Base-by-base conservation (phyloP, 1,139 yeast genomes). In the Kodamaea fungicola region DNA sequence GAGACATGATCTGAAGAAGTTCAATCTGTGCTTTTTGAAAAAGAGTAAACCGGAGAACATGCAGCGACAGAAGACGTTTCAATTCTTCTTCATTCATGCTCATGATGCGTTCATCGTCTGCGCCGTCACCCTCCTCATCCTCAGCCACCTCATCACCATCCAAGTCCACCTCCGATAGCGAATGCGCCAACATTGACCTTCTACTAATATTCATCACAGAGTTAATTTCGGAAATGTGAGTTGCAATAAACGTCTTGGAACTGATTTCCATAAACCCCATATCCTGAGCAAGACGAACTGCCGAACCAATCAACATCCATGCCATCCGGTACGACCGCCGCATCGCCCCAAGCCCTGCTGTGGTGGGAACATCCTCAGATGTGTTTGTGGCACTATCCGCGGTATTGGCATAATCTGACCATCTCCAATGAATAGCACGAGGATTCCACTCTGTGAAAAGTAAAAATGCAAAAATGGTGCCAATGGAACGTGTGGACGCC, bases 381-480 rank as follows among this genome's bases (percentile, higher is more conserved):
- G 32, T 22, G 30, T 28, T 27, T 24, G 22, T 19, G 13, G 23
- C 24, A 8, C 40, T 46, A 36, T 68, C 73, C 2, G 76, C 76
- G 32, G 64, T 61, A 49, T 86, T 87, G 2, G 96, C 96, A 61
- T 87, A 88, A 59, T 89, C 97, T 0, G 80, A 69, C 84, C 90
- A 83, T 44, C 89, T 65, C 81, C 89, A 84, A 58, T 89, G 96
- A 43, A 89, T 88, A 5, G 96, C 96, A 38, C 96, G 67, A 2
- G 96, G 96, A 51, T 88, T 88, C 97, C 97, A 89, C 57, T 89
- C 96, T 0, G 96, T 86, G 49, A 89, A 83, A n/a, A 90, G 63
- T 33, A 89, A 62, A 54, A 89, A 87, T 1, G 96, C 90, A 49
- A 84, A 74, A 6, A 88, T 82, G 0, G 96, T 88, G 1, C 96